Evolutionary conservation across 2,329 filamentous ascomycete genomes (phyloP).

Genomic region (Verticillium nonalfalfae): DNA sequence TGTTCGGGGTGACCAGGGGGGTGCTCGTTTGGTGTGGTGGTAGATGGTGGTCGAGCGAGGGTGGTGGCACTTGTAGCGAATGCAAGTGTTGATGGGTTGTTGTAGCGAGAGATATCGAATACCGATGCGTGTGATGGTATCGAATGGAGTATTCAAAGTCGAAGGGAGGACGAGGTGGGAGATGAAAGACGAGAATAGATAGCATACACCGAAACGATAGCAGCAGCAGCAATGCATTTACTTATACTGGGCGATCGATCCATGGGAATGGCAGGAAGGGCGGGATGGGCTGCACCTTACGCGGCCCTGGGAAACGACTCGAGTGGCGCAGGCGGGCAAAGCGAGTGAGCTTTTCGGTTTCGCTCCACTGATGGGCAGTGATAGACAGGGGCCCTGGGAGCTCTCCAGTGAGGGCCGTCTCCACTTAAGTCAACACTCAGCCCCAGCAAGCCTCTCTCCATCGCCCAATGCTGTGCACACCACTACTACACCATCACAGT

Average conservation of each 20-base stretch:
- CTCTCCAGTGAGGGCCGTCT: not conserved
- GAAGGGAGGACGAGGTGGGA: not conserved
- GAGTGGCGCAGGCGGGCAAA: slow-evolving; percentile 1
- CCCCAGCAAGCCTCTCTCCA: not conserved
- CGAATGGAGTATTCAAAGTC: not conserved
- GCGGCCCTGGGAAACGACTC: not conserved
- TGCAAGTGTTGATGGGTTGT: not conserved
- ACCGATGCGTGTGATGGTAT: not conserved
- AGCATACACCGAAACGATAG: not conserved
- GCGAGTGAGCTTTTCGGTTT: not conserved
- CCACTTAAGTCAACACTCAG: not conserved
- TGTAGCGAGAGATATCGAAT: not conserved
- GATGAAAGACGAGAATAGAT: not conserved
- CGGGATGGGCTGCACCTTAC: not conserved
- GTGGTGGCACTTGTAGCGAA: not conserved
- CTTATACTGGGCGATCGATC: not conserved
- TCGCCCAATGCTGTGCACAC: not conserved
- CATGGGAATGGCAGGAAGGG: not conserved
- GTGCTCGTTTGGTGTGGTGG: not conserved
- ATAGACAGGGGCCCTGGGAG: not conserved
- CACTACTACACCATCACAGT: too few species aligned
- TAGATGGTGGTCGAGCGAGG: not conserved
- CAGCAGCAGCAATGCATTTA: not conserved
- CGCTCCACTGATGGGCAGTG: slow-evolving; percentile 1
- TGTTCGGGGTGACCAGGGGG: slow-evolving; percentile 1